Evolutionary conservation across 192 early-diverging fungal species (phyloP), one percentile per base, ranked within the genome.

Genomic region (Coemansia sp.): DNA sequence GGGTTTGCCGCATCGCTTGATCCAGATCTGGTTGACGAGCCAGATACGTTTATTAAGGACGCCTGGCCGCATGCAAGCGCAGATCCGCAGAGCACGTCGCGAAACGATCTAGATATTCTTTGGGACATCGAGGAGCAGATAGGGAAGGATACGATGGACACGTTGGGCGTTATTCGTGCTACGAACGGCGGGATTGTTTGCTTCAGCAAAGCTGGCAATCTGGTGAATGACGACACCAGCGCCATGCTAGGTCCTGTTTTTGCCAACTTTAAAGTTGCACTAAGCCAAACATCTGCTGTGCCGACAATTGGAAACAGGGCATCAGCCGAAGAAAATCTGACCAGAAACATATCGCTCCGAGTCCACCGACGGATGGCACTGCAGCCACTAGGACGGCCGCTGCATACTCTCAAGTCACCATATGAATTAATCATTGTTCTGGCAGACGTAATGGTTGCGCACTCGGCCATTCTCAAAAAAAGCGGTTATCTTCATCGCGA

Each of bases 401-500:
- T 47, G 23, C 2, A 57, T 16, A 35, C 31, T 16, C 31, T 57
- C 29, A 57, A 23, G 23, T 57, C 54, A 31, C 54, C 54, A 14
- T 57, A 57, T 16, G 65, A 74, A 45, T 25, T 74, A 21, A 66
- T 75, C 6, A 22, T 67, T 41, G 63, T 61, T 4, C 39, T 59
- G 0, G 58, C 67, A n/a, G 73, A 75, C 41, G 63, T 38, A 19
- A 75, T 69, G 73, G 16, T 27, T 3, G 53, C 27, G 8, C 64
- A 69, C 43, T 65, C 12, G 0, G 51, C 14, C 0, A 69, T 65
- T 2, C 41, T 63, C 2, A 14, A 54, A 14, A n/a, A 54, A 1
- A 57, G 59, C 38, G n/a, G 39, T 0, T 61, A 69, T 11, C 16
- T 75, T 1, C 73, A 75, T 45, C 29, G 61, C 6, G 67, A 75